Evolutionary conservation across 495 filamentous ascomycete species (phyloP).

Genomic region (Melanomma pulvis-pyrius): DNA sequence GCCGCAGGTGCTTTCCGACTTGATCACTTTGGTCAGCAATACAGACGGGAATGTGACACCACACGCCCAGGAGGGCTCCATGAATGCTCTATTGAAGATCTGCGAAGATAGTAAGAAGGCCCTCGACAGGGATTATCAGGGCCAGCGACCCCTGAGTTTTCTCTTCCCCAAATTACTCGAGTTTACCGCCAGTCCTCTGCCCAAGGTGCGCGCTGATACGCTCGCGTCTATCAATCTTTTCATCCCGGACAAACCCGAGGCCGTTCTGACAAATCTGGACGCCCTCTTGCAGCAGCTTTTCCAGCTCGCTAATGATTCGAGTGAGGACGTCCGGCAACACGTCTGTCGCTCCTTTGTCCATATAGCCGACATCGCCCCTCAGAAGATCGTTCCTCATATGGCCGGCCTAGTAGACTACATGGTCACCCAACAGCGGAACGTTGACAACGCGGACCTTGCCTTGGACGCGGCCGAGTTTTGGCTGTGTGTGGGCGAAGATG

Average conservation of each 20-base stretch:
- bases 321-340: conserved; percentile 78
- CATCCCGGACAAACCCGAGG: conserved; percentile 75
- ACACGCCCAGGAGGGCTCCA: conserved; percentile 86
- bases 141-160: conserved; percentile 81
- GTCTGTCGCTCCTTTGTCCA: conserved; percentile 93
- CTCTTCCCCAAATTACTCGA: conserved; percentile 90
- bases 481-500: conserved; percentile 89
- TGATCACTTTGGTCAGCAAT: conserved; percentile 76
- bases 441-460: conserved; percentile 85
- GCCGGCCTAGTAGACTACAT: conserved; percentile 90
- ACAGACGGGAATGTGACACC: conserved; percentile 64
- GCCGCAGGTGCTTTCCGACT: conserved; percentile 83
- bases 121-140: conserved; percentile 82
- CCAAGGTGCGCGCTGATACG: conserved; percentile 76
- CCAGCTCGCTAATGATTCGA: conserved; percentile 71
- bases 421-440: conserved; percentile 79
- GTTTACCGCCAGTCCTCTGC: conserved; percentile 71
- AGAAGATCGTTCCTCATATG: conserved; percentile 88
- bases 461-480: conserved; percentile 98
- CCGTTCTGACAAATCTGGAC: conserved; percentile 75
- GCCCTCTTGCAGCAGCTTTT: conserved; percentile 80
- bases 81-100: conserved; percentile 89
- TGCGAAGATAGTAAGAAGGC: conserved; percentile 93
- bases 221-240: conserved; percentile 89
- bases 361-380: conserved; percentile 85